Percentiles rank a stretch among this genome's conserved stretches.
Evolutionary conservation across 2,329 filamentous ascomycete species (phyloP).

Genomic region (Botryotinia globosa): DNA sequence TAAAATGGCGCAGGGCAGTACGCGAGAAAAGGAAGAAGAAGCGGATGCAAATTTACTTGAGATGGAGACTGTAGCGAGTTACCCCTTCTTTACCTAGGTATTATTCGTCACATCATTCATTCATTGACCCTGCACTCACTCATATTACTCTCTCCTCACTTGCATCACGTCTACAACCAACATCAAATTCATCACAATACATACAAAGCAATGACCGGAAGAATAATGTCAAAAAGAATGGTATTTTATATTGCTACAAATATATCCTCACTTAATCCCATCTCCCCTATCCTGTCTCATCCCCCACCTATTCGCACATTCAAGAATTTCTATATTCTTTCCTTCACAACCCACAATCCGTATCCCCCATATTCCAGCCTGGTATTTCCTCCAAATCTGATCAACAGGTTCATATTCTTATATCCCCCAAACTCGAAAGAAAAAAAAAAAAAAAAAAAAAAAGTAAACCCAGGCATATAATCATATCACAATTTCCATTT

Average conservation of each 20-base stretch:
- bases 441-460: neutral
- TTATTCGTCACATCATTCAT: neutral
- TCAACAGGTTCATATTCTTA: conserved; percentile 12
- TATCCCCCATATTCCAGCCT: conserved; percentile 2
- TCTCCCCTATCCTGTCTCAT: neutral
- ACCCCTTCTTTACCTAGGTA: neutral
- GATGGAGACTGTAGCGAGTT: neutral
- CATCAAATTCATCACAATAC: neutral
- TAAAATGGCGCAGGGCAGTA: too few relatives aligned
- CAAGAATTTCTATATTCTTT: neutral
- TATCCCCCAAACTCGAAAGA: neutral
- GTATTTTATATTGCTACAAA: conserved; percentile 21
- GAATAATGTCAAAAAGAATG: conserved; percentile 6
- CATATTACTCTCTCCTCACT: neutral
- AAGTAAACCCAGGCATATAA: conserved; percentile 19
- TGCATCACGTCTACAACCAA: neutral
- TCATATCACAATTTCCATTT: conserved; percentile 21
- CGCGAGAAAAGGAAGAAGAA: too few relatives aligned
- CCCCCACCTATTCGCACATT: neutral
- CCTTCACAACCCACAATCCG: neutral
- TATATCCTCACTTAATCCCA: conserved; percentile 13
- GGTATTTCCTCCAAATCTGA: conserved; percentile 15
- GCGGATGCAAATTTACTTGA: too few relatives aligned
- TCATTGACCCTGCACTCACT: neutral
- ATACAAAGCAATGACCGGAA: too few relatives aligned